phyloP scores from a whole-genome alignment of 108 stramenopile genomes.

The Pseudonitzschia delicatissima region DNA sequence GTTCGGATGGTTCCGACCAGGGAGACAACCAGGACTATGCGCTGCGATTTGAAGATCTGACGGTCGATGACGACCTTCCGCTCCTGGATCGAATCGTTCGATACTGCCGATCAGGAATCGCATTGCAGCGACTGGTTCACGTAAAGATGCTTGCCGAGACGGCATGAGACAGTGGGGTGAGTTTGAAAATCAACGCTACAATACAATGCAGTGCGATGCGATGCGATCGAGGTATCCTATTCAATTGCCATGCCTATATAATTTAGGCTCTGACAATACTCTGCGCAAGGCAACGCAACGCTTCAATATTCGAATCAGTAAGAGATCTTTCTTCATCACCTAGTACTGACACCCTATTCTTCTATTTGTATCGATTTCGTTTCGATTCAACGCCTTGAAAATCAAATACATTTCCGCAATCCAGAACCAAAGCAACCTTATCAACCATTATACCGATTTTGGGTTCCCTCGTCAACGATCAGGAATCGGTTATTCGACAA shows the following conservation, averaged over 20 bases:
- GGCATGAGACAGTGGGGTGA: conserved; percentile 80
- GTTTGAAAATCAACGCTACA: conserved; percentile 15
- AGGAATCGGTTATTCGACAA: conserved; percentile 92
- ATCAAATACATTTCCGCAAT: not conserved
- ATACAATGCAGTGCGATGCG: not conserved
- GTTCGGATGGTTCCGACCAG: no score
- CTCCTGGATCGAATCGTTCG: conserved; percentile 87
- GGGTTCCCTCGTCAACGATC: conserved; percentile 67
- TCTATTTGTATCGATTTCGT: not conserved
- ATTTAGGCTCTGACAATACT: no score
- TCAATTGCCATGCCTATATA: no score
- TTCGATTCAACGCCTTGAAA: not conserved
- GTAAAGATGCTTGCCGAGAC: conserved; percentile 96
- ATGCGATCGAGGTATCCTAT: no score
- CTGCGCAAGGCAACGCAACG: no score
- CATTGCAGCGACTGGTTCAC: conserved; percentile 95
- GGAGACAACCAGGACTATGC: conserved; percentile 42
- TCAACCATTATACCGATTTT: conserved; percentile 73
- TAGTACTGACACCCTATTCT: no score
- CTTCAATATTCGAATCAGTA: no score
- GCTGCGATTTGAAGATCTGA: conserved; percentile 94
- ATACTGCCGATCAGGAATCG: conserved; percentile 89
- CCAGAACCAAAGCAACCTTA: conserved; percentile 50
- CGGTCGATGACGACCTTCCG: conserved; percentile 94
- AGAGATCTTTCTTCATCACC: no score